Evolutionary conservation across 2,329 filamentous ascomycete species (phyloP).

Genomic region (Neodidymelliopsis sp.): DNA sequence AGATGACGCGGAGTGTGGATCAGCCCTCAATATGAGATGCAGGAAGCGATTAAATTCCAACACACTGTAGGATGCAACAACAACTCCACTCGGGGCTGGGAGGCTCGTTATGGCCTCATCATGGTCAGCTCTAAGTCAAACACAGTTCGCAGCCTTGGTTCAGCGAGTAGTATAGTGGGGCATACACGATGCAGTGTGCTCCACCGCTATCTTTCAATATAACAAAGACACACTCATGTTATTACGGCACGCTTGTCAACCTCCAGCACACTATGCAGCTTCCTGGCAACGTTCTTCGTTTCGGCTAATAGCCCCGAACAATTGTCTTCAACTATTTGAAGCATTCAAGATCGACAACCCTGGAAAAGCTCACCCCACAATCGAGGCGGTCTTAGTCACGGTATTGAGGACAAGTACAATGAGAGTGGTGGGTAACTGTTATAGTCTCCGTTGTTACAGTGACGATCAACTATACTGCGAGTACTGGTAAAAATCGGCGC

Average conservation of each 20-base stretch:
- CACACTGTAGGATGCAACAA: slow-evolving; percentile 2
- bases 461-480: slow-evolving; percentile 1
- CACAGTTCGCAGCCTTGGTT: neutral
- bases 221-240: slow-evolving; percentile 10
- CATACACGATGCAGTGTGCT: slow-evolving; percentile 5
- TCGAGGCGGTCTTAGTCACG: neutral
- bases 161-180: slow-evolving; percentile 8
- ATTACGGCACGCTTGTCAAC: slow-evolving; percentile 12
- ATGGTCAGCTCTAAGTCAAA: neutral
- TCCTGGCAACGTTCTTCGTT: neutral
- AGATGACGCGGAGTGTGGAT: slow-evolving; percentile 12
- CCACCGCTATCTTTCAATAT: slow-evolving; percentile 16
- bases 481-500: neutral
- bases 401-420: too few species aligned
- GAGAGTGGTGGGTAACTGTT: slow-evolving; percentile 12
- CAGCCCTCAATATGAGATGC: slow-evolving; percentile 2
- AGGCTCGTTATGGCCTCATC: slow-evolving; percentile 5
- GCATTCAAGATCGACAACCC: neutral
- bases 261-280: neutral
- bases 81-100: slow-evolving; percentile 11
- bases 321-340: too few species aligned
- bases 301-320: too few species aligned
- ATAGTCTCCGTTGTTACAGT: neutral
- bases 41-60: neutral
- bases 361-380: neutral